Evolutionary conservation across 805 yeast genomes (phyloP), one percentile per base, ranked within the genome.

Genomic region (Candida lessepsii): DNA sequence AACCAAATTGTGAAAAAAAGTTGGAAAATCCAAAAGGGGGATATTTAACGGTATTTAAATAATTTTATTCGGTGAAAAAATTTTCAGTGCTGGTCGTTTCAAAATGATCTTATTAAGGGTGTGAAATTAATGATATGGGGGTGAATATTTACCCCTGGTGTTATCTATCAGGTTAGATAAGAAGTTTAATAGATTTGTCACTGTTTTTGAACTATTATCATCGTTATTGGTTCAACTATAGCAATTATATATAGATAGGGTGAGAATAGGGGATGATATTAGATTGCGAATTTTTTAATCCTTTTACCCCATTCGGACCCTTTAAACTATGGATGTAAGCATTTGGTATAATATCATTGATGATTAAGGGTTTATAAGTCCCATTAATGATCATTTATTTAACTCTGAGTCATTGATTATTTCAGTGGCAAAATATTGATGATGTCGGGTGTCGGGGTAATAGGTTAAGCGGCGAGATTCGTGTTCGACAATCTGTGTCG

Each of bases 11-110:
- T 4, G 10, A 32, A 32, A 32, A 32, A 32, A 32, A 32, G 35
- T 32, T 32, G 8, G 24, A 34, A 26, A 27, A 35, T 20, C 29
- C 29, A 35, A 28, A 35, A 27, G 18, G 16, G 24, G 40, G 24
- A 29, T 20, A 36, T 19, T 27, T 27, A 15, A 26, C 23, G 29
- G 29, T 36, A 36, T 28, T 36, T 36, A 36, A 36, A 36, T 36
- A 36, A 20, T 36, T 36, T 35, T 18, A 35, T 4, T 32, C 26
- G 25, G 34, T 18, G 23, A 32, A 31, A 31, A 32, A 32, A 29
- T 29, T 32, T 32, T 32, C 27, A 20, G 35, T 32, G 35, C 35
- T 32, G 35, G 35, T 32, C 27, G 24, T 29, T 29, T 10, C 5
- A 18, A 29, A 14, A 7, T 7, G 23, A 20, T 20, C 9, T 7